Evolutionary conservation across 495 filamentous ascomycete species (phyloP).

Genomic region (Daldinia caldariorum): DNA sequence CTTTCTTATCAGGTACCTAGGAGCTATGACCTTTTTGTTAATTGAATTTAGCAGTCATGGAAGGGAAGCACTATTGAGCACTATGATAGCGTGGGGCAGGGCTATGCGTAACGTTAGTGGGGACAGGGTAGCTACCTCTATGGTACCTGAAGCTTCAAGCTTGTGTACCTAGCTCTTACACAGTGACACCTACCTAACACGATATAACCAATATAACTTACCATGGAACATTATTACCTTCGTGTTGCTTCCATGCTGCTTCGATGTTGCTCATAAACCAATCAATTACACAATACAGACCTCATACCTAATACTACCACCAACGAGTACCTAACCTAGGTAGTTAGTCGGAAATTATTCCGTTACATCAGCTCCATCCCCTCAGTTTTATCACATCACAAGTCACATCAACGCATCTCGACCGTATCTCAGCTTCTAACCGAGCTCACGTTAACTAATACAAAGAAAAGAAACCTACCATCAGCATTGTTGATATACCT

Average conservation of each 20-base stretch:
- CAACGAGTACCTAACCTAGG: neutral
- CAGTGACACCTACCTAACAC: no score
- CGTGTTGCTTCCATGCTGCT: neutral
- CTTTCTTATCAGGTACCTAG: neutral
- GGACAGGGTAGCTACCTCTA: neutral
- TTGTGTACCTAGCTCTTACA: no score
- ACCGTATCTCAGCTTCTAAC: conserved; percentile 5
- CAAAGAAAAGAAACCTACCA: neutral
- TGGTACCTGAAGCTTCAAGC: neutral
- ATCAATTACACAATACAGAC: conserved; percentile 2
- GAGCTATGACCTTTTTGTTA: neutral
- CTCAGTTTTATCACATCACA: conserved; percentile 24
- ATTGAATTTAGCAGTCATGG: neutral
- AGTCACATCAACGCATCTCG: conserved; percentile 1
- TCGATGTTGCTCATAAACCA: neutral
- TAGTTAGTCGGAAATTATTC: conserved; percentile 22
- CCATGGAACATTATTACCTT: neutral
- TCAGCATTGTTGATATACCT: no score
- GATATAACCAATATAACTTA: no score
- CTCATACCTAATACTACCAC: neutral
- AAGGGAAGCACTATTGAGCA: neutral
- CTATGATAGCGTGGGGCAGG: conserved; percentile 2
- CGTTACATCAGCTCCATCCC: conserved; percentile 23
- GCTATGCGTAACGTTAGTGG: neutral
- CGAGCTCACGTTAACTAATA: neutral